Evolutionary conservation across 2,329 filamentous ascomycete species (phyloP).

Genomic region (Phialocephala sp.): DNA sequence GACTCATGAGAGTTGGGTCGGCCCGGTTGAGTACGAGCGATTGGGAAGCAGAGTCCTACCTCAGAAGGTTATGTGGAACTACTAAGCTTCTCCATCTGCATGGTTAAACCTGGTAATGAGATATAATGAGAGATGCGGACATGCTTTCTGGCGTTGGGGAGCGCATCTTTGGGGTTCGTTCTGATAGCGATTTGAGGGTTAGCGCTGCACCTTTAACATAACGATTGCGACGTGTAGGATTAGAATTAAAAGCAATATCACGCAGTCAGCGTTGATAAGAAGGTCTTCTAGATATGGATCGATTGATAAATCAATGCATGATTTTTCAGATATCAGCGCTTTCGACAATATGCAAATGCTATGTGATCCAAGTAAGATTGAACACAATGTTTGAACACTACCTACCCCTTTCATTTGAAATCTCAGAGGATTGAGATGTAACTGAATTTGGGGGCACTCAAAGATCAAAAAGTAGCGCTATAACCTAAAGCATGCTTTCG

Average conservation of each 20-base stretch:
- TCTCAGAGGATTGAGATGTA: no score
- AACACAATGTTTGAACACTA: no score
- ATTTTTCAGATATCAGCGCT: no score
- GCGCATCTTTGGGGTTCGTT: not conserved
- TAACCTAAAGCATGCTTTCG: no score
- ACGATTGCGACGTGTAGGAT: not conserved
- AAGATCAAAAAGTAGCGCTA: no score
- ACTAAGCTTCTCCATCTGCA: not conserved
- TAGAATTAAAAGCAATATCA: conserved; percentile 1
- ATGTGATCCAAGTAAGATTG: no score
- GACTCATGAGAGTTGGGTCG: conserved; percentile 96
- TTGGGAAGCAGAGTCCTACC: conserved; percentile 81
- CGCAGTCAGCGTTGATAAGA: not conserved
- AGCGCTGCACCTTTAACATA: not conserved
- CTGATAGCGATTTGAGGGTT: not conserved
- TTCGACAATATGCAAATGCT: no score
- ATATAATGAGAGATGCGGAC: not conserved
- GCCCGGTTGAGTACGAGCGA: conserved; percentile 84
- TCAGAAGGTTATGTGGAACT: conserved; percentile 66
- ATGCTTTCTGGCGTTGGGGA: not conserved
- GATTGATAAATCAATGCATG: not conserved
- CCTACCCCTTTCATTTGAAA: no score
- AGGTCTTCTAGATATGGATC: not conserved
- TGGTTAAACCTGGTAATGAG: not conserved
- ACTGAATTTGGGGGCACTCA: no score